phyloP scores from a whole-genome alignment of 1,139 yeast genomes.

The Lodderomyces metapsilosis region DNA sequence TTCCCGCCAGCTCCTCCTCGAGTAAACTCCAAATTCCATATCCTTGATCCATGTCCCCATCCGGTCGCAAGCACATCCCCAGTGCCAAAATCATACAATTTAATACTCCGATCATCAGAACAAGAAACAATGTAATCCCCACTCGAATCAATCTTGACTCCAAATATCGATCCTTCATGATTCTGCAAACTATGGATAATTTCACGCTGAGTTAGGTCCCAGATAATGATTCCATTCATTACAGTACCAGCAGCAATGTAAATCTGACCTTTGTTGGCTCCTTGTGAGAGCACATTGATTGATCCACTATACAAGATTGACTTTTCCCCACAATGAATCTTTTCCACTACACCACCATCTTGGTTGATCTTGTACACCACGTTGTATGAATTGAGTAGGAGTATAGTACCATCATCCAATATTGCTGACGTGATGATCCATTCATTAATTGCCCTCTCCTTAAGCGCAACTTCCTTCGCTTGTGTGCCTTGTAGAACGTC shows the following conservation, averaged over 20 bases:
- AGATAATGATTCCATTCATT: slow-evolving; percentile 78
- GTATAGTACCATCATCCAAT: slow-evolving; percentile 32
- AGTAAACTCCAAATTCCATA: slow-evolving; percentile 76
- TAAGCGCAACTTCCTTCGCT: slow-evolving; percentile 19
- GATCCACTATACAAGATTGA: slow-evolving; percentile 88
- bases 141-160: slow-evolving; percentile 59
- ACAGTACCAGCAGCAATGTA: slow-evolving; percentile 88
- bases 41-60: slow-evolving; percentile 96
- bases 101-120: slow-evolving; percentile 90
- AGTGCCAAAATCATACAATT: slow-evolving; percentile 60
- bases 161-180: slow-evolving; percentile 92
- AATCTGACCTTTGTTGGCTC: slow-evolving; percentile 32
- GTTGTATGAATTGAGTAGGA: slow-evolving; percentile 80
- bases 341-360: slow-evolving; percentile 29
- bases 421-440: slow-evolving; percentile 74
- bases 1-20: slow-evolving; percentile 14
- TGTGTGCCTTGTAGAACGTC: background rate
- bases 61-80: slow-evolving; percentile 71
- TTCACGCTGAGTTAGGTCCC: slow-evolving; percentile 55
- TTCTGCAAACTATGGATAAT: slow-evolving; percentile 58
- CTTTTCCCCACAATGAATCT: slow-evolving; percentile 62
- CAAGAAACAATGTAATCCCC: slow-evolving; percentile 70
- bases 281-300: slow-evolving; percentile 40
- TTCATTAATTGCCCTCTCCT: slow-evolving; percentile 61
- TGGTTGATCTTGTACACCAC: slow-evolving; percentile 46